phyloP scores from a whole-genome alignment of 202 grass and related monocot species.

The Cymbopogon flexuosus region DNA sequence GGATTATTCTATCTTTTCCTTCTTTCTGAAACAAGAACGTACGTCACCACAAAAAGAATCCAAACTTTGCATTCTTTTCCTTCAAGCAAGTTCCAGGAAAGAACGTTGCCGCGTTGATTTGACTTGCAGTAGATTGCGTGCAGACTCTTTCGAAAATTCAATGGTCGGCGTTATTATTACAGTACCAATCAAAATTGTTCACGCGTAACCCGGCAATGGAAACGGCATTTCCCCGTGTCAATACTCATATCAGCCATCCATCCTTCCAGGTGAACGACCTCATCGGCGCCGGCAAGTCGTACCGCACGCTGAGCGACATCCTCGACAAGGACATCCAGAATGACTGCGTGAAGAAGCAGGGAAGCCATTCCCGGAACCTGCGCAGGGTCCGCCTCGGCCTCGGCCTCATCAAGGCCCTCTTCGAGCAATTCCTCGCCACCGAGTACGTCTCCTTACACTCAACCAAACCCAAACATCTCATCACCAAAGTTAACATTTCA shows the following conservation, averaged over 20 bases:
- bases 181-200: neutral
- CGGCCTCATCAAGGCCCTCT: slow-evolving; percentile 82
- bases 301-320: slow-evolving; percentile 69
- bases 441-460: slow-evolving; percentile 48
- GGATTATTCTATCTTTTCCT: neutral
- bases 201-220: neutral
- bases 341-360: slow-evolving; percentile 71
- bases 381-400: slow-evolving; percentile 90
- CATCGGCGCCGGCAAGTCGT: slow-evolving; percentile 63
- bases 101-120: neutral
- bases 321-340: slow-evolving; percentile 74
- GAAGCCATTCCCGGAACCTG: slow-evolving; percentile 92
- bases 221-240: neutral
- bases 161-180: neutral
- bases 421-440: slow-evolving; percentile 66
- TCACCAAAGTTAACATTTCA: neutral
- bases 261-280: slow-evolving; percentile 76
- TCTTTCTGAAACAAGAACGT: neutral
- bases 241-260: neutral
- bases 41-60: neutral
- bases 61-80: neutral
- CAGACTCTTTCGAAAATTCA: neutral
- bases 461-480: neutral
- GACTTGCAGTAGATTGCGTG: neutral
- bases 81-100: slow-evolving; percentile 21